Conservation (phyloP, 768 basidiomycete genomes). For the Xanthoconium purpureum region DNA sequence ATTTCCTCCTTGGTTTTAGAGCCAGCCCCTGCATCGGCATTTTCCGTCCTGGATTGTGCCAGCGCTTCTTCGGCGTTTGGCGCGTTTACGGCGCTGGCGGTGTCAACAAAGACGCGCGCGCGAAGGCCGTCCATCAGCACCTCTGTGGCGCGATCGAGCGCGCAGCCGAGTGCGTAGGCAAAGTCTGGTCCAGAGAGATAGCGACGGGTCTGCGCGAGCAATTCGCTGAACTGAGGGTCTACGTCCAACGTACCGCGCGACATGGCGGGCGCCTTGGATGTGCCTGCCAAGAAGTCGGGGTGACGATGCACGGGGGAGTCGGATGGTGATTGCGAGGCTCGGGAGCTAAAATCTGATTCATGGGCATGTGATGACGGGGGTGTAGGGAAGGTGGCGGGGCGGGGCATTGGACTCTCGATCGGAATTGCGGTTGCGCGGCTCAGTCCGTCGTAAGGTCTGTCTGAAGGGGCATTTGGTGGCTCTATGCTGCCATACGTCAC, state of each 20-base stretch:
- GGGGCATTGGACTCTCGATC: conserved; percentile 11
- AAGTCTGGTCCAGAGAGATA: conserved; percentile 71
- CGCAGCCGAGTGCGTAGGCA: conserved; percentile 62
- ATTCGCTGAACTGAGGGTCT: conserved; percentile 47
- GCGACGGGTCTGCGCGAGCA: conserved; percentile 67
- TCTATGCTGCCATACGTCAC: not conserved
- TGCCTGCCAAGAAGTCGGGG: not conserved
- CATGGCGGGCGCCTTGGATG: not conserved
- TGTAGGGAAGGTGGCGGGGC: conserved; percentile 18
- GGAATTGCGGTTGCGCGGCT: conserved; percentile 17
- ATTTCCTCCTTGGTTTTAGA: conserved; percentile 33
- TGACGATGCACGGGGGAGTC: conserved; percentile 23
- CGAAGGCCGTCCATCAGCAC: conserved; percentile 63
- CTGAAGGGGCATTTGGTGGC: not conserved
- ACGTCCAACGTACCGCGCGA: conserved; percentile 6
- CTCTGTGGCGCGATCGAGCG: conserved; percentile 66
- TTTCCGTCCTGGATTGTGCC: conserved; percentile 10
- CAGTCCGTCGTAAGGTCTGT: conserved; percentile 1
- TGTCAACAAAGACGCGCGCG: conserved; percentile 55
- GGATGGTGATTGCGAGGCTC: conserved; percentile 26
- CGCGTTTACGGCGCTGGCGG: conserved; percentile 8
- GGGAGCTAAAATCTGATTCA: conserved; percentile 20
- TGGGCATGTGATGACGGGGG: conserved; percentile 16
- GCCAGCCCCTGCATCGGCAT: conserved; percentile 12
- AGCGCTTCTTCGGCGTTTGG: conserved; percentile 10